Percentiles rank a stretch among this genome's conserved stretches.
Conservation (phyloP, 2,329 filamentous ascomycete genomes). For the Paramyrothecium roridum region DNA sequence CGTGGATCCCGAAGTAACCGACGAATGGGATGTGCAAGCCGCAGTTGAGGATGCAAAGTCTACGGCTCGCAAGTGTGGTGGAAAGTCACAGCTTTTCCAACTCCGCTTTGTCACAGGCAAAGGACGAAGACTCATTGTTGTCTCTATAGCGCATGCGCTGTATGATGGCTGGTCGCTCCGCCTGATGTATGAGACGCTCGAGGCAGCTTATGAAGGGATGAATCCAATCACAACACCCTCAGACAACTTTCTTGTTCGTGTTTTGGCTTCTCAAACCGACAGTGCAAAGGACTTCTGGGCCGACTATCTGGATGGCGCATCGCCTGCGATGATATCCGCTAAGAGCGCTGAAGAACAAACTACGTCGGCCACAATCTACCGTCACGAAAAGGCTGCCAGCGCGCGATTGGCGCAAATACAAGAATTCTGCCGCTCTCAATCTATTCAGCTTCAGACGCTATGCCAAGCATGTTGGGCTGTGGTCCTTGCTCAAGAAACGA, state of each 20-base stretch:
- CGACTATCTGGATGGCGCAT: conserved; percentile 55
- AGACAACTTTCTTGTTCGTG: conserved; percentile 43
- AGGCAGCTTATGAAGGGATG: conserved; percentile 55
- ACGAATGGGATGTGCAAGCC: conserved; percentile 24
- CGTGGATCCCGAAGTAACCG: conserved; percentile 15
- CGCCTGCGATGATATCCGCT: conserved; percentile 28
- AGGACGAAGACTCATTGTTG: conserved; percentile 39
- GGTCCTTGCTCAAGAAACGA: conserved; percentile 60
- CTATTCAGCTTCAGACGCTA: conserved; percentile 72
- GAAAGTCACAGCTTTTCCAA: conserved; percentile 42
- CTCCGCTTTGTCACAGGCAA: conserved; percentile 36
- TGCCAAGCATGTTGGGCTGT: conserved; percentile 76
- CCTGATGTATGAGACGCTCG: conserved; percentile 69
- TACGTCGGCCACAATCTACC: conserved; percentile 1
- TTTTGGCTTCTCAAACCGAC: conserved; percentile 11
- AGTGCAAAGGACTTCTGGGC: conserved; percentile 62
- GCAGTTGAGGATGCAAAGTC: conserved; percentile 33
- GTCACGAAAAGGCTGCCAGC: conserved; percentile 10
- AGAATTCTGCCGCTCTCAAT: conserved; percentile 61
- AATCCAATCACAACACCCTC: conserved; percentile 42
- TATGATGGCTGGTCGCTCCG: conserved; percentile 87
- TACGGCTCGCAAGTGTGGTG: conserved; percentile 32
- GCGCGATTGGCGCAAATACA: conserved; percentile 19
- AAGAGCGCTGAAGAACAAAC: background rate
- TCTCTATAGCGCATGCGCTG: conserved; percentile 81